Evolutionary conservation across 140 eudicot genomes (phyloP), one percentile per base, ranked within the genome.

Genomic region (Oenanthe javanica): DNA sequence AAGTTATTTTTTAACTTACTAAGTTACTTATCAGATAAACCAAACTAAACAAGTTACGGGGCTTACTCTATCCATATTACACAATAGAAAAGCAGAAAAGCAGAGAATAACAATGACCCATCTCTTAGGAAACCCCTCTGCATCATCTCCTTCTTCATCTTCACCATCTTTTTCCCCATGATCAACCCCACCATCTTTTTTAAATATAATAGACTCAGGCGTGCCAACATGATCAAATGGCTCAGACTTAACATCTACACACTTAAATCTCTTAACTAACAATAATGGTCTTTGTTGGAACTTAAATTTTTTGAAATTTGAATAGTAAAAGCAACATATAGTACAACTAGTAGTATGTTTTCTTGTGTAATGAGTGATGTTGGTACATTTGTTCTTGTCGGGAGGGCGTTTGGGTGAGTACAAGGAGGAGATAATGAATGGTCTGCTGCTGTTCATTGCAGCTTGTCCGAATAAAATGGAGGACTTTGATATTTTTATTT

Each of bases 21-120:
- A 31, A 31, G 36, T 36, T 36, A 36, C 40, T 36, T 36, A 36
- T 36, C 40, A 36, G 2, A 36, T 36, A 36, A 36, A 36, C 40
- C 40, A 36, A 36, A 36, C 40, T 1, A 36, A 36, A 2, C 5
- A 0, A 40, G 3, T 2, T 2, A 9, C n/a, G 23, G 6, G 43
- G 76, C 96, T 91, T 84, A 93, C 97, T 86, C 98, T 87, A 91
- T 93, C 97, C 98, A 93, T 93, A 50, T 93, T 93, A 86, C 98
- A 93, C 9, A 91, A 97, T 27, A 93, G 89, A 38, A 93, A 93
- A 80, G 97, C 96, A 0, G 98, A 89, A 87, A 89, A 91, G 66
- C 97, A 93, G 19, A 93, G 85, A 15, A 93, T 38, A 47, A 93
- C 98, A 64, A 93, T 91, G 6, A 87, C 88, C 97, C 97, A 93